These are phyloP conservation scores for Bacidia gigantensis DNA, from an alignment of 495 filamentous ascomycete genomes.

Conservation along the genomic window DNA sequence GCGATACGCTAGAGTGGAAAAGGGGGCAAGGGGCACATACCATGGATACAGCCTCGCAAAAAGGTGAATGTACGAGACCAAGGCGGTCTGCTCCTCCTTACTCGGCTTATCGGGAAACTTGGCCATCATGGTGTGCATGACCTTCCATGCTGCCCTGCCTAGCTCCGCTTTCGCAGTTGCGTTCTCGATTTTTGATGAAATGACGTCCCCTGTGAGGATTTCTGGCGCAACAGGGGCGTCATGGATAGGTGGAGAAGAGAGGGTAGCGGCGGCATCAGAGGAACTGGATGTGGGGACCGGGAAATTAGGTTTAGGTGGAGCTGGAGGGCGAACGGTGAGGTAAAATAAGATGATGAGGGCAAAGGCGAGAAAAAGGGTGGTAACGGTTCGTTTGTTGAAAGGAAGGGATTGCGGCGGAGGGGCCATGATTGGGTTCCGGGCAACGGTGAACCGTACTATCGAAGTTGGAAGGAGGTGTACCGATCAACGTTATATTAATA, in stretches of 20 bases:
- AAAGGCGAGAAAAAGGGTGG: conserved; percentile 16
- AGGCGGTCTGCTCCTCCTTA: conserved; percentile 65
- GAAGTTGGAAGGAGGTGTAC: not conserved
- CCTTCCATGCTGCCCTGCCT: conserved; percentile 78
- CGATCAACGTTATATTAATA: too few species aligned
- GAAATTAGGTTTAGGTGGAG: not conserved
- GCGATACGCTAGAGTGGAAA: not conserved
- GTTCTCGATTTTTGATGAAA: conserved; percentile 75
- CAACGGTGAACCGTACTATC: not conserved
- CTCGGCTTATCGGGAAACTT: conserved; percentile 82
- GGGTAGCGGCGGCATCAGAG: not conserved
- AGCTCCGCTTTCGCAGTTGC: conserved; percentile 84
- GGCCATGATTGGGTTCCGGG: not conserved
- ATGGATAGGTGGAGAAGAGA: conserved; percentile 11
- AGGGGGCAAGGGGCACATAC: not conserved
- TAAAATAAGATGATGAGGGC: conserved; percentile 13
- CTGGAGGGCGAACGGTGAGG: conserved; percentile 5
- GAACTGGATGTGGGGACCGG: conserved; percentile 9
- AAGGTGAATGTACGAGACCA: conserved; percentile 74
- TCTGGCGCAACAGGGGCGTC: conserved; percentile 18
- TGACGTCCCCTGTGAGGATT: conserved; percentile 59
- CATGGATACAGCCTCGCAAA: conserved; percentile 89
- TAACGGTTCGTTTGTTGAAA: conserved; percentile 22
- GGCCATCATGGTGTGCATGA: conserved; percentile 91
- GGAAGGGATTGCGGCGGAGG: not conserved